Conservation (phyloP, 805 yeast genomes). For the Babjeviella inositovora region DNA sequence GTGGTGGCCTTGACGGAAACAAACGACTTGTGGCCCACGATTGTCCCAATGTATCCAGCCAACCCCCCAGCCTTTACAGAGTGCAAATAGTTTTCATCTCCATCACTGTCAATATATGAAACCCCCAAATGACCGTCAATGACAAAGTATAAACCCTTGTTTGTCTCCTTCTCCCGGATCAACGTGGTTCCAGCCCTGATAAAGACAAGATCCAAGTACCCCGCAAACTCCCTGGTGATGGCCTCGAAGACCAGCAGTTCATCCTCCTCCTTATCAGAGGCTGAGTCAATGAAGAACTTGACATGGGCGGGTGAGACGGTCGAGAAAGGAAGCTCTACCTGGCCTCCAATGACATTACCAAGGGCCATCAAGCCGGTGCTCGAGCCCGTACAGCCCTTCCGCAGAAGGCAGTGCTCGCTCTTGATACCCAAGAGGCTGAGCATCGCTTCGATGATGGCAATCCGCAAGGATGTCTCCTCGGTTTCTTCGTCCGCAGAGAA, state of each 20-base stretch:
- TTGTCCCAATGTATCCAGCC: constrained; percentile 74
- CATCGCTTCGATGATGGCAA: constrained; percentile 56
- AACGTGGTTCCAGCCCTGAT: constrained; percentile 36
- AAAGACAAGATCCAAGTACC: constrained; percentile 37
- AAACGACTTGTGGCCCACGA: constrained; percentile 68
- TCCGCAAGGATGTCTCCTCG: constrained; percentile 47
- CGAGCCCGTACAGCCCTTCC: too few species aligned
- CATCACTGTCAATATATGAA: constrained; percentile 17
- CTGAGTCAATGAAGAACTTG: constrained; percentile 1
- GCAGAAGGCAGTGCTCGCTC: constrained; percentile 15
- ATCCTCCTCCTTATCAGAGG: constrained; percentile 1
- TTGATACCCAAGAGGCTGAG: constrained; percentile 54
- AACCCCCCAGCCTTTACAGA: constrained; percentile 63
- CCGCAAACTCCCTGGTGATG: constrained; percentile 42
- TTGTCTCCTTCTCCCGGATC: constrained; percentile 46
- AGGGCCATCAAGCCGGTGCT: too few species aligned
- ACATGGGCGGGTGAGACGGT: background rate
- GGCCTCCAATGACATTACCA: constrained; percentile 1
- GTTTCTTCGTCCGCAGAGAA: constrained; percentile 55
- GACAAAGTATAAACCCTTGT: constrained; percentile 67
- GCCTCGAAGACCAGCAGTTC: constrained; percentile 23
- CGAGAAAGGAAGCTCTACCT: background rate
- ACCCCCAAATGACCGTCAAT: constrained; percentile 69
- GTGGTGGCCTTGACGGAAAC: constrained; percentile 50
- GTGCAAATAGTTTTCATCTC: constrained; percentile 26